Conservation (phyloP, 1,284 basidiomycete genomes). For the Rhodotorula sp. region DNA sequence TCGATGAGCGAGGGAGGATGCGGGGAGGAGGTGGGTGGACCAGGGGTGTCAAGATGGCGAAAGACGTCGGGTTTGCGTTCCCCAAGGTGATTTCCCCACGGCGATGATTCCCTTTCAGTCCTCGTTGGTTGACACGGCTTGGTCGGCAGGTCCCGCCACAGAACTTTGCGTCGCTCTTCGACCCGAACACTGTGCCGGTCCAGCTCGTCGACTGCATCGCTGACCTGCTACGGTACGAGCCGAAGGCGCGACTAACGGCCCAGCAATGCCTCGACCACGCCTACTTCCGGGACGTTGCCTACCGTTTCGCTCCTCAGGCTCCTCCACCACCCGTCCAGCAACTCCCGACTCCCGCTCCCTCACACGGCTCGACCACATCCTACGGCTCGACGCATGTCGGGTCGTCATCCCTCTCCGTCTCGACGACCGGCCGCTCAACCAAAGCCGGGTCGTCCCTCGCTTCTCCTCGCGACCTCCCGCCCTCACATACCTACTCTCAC, state of each 20-base stretch:
- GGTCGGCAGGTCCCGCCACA: conserved; percentile 66
- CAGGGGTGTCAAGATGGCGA: conserved; percentile 80
- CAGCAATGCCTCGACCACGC: conserved; percentile 81
- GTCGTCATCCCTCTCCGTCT: conserved; percentile 11
- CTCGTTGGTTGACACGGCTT: not conserved
- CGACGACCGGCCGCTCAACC: conserved; percentile 14
- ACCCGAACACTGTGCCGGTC: conserved; percentile 65
- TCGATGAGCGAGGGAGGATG: conserved; percentile 66
- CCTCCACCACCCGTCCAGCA: conserved; percentile 31
- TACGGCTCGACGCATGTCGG: conserved; percentile 2
- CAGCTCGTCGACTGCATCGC: conserved; percentile 88
- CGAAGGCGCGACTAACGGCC: conserved; percentile 77
- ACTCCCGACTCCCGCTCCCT: conserved; percentile 15
- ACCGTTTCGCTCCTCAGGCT: conserved; percentile 49
- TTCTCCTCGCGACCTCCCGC: conserved; percentile 43
- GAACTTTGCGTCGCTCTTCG: conserved; percentile 75
- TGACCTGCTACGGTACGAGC: conserved; percentile 89
- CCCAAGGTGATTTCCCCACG: conserved; percentile 65
- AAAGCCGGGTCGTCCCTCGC: conserved; percentile 23
- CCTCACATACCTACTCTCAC: conserved; percentile 46
- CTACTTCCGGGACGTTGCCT: conserved; percentile 70
- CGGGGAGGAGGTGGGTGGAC: conserved; percentile 87
- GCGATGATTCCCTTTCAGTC: not conserved
- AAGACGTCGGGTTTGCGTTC: conserved; percentile 81
- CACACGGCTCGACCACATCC: conserved; percentile 18